phyloP scores from a whole-genome alignment of 768 basidiomycete genomes.

The Cytidiella melzeri region DNA sequence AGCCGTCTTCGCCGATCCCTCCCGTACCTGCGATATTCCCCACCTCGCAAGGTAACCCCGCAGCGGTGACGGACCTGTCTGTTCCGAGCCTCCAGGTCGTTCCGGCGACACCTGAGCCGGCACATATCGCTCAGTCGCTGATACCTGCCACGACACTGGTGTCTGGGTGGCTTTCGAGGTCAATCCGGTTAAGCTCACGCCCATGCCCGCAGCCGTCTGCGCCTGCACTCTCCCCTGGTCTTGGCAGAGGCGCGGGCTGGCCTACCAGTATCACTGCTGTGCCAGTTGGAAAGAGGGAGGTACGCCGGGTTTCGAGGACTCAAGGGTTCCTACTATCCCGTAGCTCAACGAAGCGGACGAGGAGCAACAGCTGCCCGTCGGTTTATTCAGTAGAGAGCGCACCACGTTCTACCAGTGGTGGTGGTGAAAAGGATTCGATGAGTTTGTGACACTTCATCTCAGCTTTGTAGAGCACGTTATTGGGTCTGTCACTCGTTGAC shows the following conservation, averaged over 20 bases:
- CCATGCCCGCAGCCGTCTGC: neutral
- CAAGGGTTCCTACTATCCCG: neutral
- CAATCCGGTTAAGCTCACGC: neutral
- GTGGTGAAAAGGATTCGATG: too few species aligned
- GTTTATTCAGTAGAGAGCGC: neutral
- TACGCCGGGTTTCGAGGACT: too few species aligned
- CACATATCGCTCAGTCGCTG: neutral
- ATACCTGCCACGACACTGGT: neutral
- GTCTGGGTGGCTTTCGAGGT: neutral
- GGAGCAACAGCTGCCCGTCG: neutral
- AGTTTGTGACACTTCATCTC: too few species aligned
- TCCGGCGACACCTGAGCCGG: constrained; percentile 4
- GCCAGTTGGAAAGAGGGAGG: neutral
- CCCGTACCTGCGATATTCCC: neutral
- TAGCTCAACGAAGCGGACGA: neutral
- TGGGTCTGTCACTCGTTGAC: too few species aligned
- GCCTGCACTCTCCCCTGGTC: neutral
- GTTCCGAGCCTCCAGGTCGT: constrained; percentile 1
- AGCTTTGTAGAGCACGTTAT: too few species aligned
- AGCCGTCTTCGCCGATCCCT: constrained; percentile 1
- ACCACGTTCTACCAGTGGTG: too few species aligned
- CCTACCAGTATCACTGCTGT: neutral
- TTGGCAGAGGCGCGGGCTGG: neutral
- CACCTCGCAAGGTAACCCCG: neutral
- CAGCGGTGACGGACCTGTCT: neutral